Percentiles rank a stretch among this genome's conserved stretches.
These are phyloP conservation scores for Polytolypa hystricis DNA, from an alignment of 2,329 filamentous ascomycete genomes.

Conservation along the genomic window DNA sequence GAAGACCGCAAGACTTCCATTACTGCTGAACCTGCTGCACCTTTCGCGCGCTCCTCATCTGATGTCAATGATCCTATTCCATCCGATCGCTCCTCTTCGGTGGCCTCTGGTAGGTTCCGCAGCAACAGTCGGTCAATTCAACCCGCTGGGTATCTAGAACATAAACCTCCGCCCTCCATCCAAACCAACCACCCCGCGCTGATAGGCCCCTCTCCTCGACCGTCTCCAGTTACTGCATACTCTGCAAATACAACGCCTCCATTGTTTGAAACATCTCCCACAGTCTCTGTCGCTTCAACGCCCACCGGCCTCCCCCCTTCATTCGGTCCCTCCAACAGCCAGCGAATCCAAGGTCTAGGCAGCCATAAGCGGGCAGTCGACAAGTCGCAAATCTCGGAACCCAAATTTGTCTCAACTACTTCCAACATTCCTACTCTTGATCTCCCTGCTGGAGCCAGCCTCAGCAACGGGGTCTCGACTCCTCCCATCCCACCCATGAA, in stretches of 20 bases:
- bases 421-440: slow-evolving; percentile 49
- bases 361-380: slow-evolving; percentile 46
- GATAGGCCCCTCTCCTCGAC: slow-evolving; percentile 31
- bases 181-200: slow-evolving; percentile 19
- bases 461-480: slow-evolving; percentile 40
- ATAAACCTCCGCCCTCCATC: slow-evolving; percentile 20
- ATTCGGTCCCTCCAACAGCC: slow-evolving; percentile 20
- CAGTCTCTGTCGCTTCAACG: slow-evolving; percentile 29
- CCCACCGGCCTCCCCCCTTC: slow-evolving; percentile 15
- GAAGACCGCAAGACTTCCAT: slow-evolving; percentile 19
- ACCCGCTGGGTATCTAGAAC: slow-evolving; percentile 23
- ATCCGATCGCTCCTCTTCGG: slow-evolving; percentile 29
- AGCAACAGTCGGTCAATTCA: slow-evolving; percentile 26
- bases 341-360: slow-evolving; percentile 18
- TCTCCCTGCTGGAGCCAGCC: slow-evolving; percentile 44
- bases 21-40: slow-evolving; percentile 19
- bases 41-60: slow-evolving; percentile 27
- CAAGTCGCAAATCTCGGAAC: slow-evolving; percentile 53
- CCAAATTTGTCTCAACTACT: slow-evolving; percentile 41
- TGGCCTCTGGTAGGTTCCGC: slow-evolving; percentile 28
- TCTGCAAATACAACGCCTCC: slow-evolving; percentile 45
- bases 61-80: slow-evolving; percentile 20
- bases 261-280: slow-evolving; percentile 33
- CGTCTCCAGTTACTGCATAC: slow-evolving; percentile 38
- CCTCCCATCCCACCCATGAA: slow-evolving; percentile 51